phyloP scores from a whole-genome alignment of 2,329 filamentous ascomycete species.

The Ophiocordyceps sinensis region DNA sequence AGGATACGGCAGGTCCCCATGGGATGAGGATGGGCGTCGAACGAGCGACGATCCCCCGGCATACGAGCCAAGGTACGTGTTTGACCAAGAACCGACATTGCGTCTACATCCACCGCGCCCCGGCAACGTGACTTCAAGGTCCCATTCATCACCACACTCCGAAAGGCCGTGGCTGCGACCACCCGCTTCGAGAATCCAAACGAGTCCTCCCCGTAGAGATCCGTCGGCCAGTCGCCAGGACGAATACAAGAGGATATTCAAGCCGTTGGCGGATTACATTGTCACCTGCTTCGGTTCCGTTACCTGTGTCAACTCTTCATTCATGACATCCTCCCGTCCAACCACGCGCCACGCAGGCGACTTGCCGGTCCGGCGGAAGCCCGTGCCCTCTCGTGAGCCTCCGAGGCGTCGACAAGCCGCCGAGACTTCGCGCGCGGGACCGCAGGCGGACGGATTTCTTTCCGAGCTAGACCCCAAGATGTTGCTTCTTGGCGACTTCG shows the following conservation, averaged over 20 bases:
- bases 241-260: conserved; percentile 51
- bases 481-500: conserved; percentile 58
- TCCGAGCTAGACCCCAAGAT: conserved; percentile 59
- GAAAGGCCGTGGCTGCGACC: conserved; percentile 18
- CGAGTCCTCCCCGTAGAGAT: conserved; percentile 6
- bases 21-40: not conserved
- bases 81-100: conserved; percentile 23
- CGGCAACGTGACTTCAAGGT: conserved; percentile 13
- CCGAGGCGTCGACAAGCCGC: conserved; percentile 12
- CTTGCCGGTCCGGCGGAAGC: conserved; percentile 12
- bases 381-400: conserved; percentile 6
- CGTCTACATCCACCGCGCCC: conserved; percentile 16
- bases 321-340: conserved; percentile 36
- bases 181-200: conserved; percentile 4
- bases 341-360: conserved; percentile 9
- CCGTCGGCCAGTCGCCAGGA: conserved; percentile 6
- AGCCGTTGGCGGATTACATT: conserved; percentile 65
- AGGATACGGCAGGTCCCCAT: not conserved
- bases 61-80: conserved; percentile 12
- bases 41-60: not conserved
- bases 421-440: conserved; percentile 7
- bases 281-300: conserved; percentile 52
- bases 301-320: conserved; percentile 64
- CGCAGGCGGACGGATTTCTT: conserved; percentile 7
- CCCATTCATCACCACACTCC: conserved; percentile 31